Evolutionary conservation across 2,329 filamentous ascomycete genomes (phyloP).

Genomic region (Botrytis tulipae): DNA sequence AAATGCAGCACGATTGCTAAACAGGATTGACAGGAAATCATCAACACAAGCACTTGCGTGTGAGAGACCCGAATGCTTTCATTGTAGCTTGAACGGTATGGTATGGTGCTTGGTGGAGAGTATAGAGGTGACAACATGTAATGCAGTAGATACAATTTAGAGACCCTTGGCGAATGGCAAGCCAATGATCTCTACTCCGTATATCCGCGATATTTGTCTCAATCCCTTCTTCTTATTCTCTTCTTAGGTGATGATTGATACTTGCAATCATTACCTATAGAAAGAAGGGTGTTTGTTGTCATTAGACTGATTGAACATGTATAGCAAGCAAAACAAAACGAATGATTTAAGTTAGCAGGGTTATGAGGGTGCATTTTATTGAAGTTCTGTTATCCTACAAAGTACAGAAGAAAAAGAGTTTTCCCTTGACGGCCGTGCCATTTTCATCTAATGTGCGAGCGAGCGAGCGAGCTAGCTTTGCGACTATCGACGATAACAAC

Average conservation of each 20-base stretch:
- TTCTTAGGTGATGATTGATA: neutral
- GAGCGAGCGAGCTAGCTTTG: neutral
- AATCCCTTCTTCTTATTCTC: neutral
- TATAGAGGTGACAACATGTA: neutral
- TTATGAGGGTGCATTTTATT: neutral
- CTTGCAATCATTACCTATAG: neutral
- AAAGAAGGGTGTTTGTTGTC: neutral
- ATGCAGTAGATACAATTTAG: neutral
- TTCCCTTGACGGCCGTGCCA: neutral
- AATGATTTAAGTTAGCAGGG: neutral
- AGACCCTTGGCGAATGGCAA: neutral
- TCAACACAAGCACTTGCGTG: neutral
- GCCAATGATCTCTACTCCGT: neutral
- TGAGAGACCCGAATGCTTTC: neutral
- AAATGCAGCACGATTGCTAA: neutral
- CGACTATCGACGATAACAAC: neutral
- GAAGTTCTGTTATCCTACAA: neutral
- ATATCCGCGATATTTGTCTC: neutral
- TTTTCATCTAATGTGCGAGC: neutral
- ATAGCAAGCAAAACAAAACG: neutral
- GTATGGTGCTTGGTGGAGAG: neutral
- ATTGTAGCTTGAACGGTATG: neutral
- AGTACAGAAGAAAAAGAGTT: neutral
- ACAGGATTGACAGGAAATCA: neutral
- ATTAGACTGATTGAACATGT: neutral